Percentiles rank a stretch among this genome's conserved stretches.
phyloP scores from a whole-genome alignment of 169 alveolate genomes.

The Plasmodium gonderi region DNA sequence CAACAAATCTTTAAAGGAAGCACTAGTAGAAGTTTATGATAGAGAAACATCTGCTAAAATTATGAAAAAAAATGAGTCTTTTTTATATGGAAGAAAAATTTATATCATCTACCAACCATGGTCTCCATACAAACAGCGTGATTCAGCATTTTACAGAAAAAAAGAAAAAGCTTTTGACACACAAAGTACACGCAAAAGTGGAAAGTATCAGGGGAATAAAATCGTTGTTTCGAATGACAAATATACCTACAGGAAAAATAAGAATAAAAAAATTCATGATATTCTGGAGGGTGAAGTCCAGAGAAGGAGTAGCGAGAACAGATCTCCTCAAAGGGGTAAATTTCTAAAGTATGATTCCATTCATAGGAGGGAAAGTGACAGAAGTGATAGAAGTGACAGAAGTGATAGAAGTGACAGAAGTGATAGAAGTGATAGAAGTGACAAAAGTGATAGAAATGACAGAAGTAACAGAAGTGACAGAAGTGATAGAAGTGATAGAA shows the following conservation, averaged over 20 bases:
- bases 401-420: too few relatives aligned
- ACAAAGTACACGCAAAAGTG: conserved; percentile 24
- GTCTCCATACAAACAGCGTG: background rate
- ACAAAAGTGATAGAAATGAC: too few relatives aligned
- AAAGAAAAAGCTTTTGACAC: background rate
- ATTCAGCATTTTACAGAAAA: background rate
- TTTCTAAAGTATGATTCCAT: too few relatives aligned
- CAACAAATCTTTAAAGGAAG: conserved; percentile 15
- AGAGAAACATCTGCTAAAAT: conserved; percentile 44
- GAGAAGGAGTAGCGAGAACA: background rate
- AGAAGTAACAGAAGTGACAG: too few relatives aligned
- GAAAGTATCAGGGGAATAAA: conserved; percentile 6
- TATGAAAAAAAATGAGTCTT: conserved; percentile 44
- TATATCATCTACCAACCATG: conserved; percentile 27
- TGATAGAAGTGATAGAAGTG: too few relatives aligned
- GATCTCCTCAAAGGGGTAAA: too few relatives aligned
- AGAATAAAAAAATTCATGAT: background rate
- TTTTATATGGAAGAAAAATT: conserved; percentile 66
- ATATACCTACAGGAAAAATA: background rate
- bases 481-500: background rate
- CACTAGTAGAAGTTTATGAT: conserved; percentile 56
- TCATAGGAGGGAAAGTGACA: background rate
- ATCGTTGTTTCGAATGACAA: background rate
- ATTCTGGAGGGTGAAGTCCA: background rate
- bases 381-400: background rate